Evolutionary conservation across 805 yeast species (phyloP), one percentile per base, ranked within the genome.

Genomic region (Grigorovia transvaalensis): DNA sequence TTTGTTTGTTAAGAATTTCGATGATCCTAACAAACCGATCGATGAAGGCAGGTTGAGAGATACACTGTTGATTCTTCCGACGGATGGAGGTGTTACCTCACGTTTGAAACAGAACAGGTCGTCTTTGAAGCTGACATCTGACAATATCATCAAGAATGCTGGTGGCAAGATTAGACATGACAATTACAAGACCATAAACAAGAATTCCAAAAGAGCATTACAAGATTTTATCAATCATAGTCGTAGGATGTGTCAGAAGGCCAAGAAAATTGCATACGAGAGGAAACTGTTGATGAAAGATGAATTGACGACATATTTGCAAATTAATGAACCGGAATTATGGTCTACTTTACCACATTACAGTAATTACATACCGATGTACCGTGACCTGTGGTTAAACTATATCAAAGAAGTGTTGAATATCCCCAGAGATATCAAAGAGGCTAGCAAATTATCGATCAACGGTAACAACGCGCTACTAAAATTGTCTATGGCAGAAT

Each of bases 401-500:
- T 89, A 89, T 62, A 79, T 83, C 47, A 70, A 68, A 38, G 84
- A 81, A 45, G 67, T 87, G 4, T 57, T 86, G 9, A 74, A 71
- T 47, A 69, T 73, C 1, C 52, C 50, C 7, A 50, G 56, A 1
- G 23, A 50, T 4, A 23, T 52, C n/a, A 35, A 33, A 38, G 61
- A 54, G 15, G 41, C 58, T 8, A 46, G 48, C 23, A 58, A 56
- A 19, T 44, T 65, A 11, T 55, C 51, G 40, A 55, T 65, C 4
- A 59, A 63, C 29, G 60, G 65, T 5, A 57, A 63, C 15, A 59
- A 58, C 15, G 58, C 81, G 1, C 65, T 85, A 19, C 71, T 79
- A 6, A 81, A 83, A 57, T 68, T 89, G 44, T 76, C 91, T 1
- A 76, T 84, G 54, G 87, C 93, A 1, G 97, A 89, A 60, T 85